Conservation (phyloP, 331 rosid genomes). For the Spiraea crenata region DNA sequence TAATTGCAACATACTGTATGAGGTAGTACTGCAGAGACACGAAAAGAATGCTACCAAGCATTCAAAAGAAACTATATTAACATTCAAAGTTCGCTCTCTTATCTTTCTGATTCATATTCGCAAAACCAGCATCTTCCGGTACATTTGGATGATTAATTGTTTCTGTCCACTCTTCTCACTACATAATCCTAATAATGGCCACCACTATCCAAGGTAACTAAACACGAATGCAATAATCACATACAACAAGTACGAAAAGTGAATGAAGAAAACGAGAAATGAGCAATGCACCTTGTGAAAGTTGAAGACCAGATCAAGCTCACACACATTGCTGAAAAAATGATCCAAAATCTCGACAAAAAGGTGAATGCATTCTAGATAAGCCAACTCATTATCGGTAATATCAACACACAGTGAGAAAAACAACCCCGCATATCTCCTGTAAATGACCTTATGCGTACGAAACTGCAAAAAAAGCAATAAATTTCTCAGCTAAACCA, state of each 20-base stretch:
- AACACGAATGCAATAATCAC: not conserved
- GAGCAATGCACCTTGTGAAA: conserved; percentile 83
- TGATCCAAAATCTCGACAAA: conserved; percentile 98
- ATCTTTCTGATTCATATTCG: not conserved
- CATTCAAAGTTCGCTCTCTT: not conserved
- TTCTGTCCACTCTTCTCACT: not conserved
- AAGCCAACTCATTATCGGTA: conserved; percentile 94
- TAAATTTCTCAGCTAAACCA: too few relatives aligned
- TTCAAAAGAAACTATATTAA: not conserved
- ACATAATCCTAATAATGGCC: not conserved
- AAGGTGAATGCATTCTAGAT: conserved; percentile 93
- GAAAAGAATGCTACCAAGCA: not conserved
- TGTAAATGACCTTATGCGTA: conserved; percentile 89
- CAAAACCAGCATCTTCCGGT: not conserved
- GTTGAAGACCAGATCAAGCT: conserved; percentile 94
- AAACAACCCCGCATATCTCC: conserved; percentile 95
- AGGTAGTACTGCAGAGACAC: not conserved
- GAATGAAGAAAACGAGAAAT: not conserved
- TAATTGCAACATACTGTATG: not conserved
- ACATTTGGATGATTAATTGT: not conserved
- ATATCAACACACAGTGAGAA: conserved; percentile 98
- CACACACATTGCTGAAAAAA: conserved; percentile 99
- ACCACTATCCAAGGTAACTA: not conserved
- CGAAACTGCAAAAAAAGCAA: conserved; percentile 62
- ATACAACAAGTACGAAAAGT: not conserved